Evolutionary conservation across 2,329 filamentous ascomycete genomes (phyloP), one percentile per base, ranked within the genome.

Genomic region (Cadophora sp.): DNA sequence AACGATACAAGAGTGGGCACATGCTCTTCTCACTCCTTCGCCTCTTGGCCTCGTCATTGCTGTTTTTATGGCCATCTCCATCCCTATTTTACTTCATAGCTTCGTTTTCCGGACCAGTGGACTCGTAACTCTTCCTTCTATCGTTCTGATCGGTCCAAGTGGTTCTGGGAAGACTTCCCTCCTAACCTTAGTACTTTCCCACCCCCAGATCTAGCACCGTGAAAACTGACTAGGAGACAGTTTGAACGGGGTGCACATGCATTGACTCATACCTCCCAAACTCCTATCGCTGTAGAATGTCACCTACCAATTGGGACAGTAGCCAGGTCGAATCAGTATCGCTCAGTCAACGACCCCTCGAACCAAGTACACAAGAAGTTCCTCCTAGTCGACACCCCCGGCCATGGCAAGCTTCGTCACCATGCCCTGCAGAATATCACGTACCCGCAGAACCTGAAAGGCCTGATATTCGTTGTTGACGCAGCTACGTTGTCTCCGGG

Each of bases 371-470:
- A 91, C 77, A 89, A 87, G 72, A 91, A 89, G 77, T 92, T 96
- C 78, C 83, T 92, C 50, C 83, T 98, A 40, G 82, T 92, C 77
- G 96, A 99, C 81, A 98, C 95, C 0, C 96, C 96, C 0, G 96
- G 96, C 48, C 96, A 99, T 82, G 94, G 93, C 75, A 99, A 99
- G 82, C 88, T 99, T 68, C 92, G 96, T 69, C 86, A 89, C 74
- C 84, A 88, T 72, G 89, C 92, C 3, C 83, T 91, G 68, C 80
- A 83, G 51, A 82, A 81, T 64, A 80, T 91, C 29, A 77, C 79
- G 69, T 72, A 76, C 61, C 76, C 79, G 40, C 75, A 80, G 68
- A 86, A 86, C 72, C 82, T 95, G 59, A 86, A 86, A 50, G 94
- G 91, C 22, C 83, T 98, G 63, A 86, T 98, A 62, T 99, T 95